Evolutionary conservation across 2,329 filamentous ascomycete genomes (phyloP).

Genomic region (Cladosporium sp.): DNA sequence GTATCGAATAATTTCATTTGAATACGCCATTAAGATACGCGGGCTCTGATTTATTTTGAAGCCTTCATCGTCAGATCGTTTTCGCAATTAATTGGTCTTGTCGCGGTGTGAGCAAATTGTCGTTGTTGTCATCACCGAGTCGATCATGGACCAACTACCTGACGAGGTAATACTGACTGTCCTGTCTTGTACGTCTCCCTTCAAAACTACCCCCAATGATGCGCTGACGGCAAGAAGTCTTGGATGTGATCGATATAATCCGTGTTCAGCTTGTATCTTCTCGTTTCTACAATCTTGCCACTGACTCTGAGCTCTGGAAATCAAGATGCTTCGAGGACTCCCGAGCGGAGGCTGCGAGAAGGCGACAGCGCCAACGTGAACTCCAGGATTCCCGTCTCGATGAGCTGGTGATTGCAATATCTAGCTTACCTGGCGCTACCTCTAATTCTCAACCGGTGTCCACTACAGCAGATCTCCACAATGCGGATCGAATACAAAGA

Average conservation of each 20-base stretch:
- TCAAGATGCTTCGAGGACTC: slow-evolving; percentile 69
- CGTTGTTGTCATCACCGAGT: too few species aligned
- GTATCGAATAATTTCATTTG: too few species aligned
- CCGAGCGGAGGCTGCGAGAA: slow-evolving; percentile 59
- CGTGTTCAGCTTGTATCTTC: slow-evolving; percentile 66
- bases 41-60: too few species aligned
- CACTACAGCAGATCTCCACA: slow-evolving; percentile 15
- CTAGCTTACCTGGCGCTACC: slow-evolving; percentile 14
- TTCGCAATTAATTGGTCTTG: too few species aligned
- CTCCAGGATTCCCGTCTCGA: slow-evolving; percentile 40
- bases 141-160: slow-evolving; percentile 28
- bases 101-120: background rate
- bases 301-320: slow-evolving; percentile 76
- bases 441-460: background rate
- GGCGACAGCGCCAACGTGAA: slow-evolving; percentile 41
- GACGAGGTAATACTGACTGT: slow-evolving; percentile 43
- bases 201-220: background rate
- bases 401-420: slow-evolving; percentile 39
- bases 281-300: slow-evolving; percentile 61
- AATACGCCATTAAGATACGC: too few species aligned
- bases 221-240: slow-evolving; percentile 42
- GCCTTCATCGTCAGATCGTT: too few species aligned
- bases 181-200: slow-evolving; percentile 35
- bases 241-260: slow-evolving; percentile 62
- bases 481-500: slow-evolving; percentile 19